Evolutionary conservation across 768 basidiomycete species (phyloP), one percentile per base, ranked within the genome.

Genomic region (Lentinula guzmanii): DNA sequence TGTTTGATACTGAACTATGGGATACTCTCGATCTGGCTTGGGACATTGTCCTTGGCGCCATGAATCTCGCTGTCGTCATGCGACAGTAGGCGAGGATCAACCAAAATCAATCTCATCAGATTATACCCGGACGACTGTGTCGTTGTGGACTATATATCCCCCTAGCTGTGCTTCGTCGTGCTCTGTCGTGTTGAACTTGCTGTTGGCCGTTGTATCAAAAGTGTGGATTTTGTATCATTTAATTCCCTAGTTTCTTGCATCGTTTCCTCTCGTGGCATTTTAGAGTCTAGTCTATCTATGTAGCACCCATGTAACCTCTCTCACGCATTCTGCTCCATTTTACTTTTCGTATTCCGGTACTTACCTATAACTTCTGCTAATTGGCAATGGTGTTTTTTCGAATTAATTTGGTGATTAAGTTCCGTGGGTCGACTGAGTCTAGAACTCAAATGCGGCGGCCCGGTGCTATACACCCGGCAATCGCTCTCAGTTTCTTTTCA

Each of bases 1-100:
- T 93, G 6, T 80, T 81, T 65, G 89, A 91, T 66, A 79, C 82
- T 41, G 84, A 86, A 60, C 75, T 93, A 41, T 94, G 91, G 92
- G 83, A 85, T 58, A 83, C 84, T 35, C 75, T 94, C 65, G 87
- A 91, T 66, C 81, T 87, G 64, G 89, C 90, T 21, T 93, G 90
- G 89, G 87, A 90, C 68, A 80, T 92, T 67, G 79, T 91, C 48
- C 77, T 83, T 48, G 81, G 81, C 41, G 81, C 82, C 1, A 75
- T 84, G 64, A 81, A 80, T 41, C 33, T 59, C 8, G 58, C 58
- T 59, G 58, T 51, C 10, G 46, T 35, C 37, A 59, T 37, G 58
- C 33, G 45, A 18, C 39, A 31, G 24, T 18, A 18, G 35, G 0
- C 46, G 9, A 24, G 6, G 46, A 18, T 11, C 46, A 24, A 48